Base-by-base conservation (phyloP, 768 basidiomycete species). In the Gautieria morchelliformis region DNA sequence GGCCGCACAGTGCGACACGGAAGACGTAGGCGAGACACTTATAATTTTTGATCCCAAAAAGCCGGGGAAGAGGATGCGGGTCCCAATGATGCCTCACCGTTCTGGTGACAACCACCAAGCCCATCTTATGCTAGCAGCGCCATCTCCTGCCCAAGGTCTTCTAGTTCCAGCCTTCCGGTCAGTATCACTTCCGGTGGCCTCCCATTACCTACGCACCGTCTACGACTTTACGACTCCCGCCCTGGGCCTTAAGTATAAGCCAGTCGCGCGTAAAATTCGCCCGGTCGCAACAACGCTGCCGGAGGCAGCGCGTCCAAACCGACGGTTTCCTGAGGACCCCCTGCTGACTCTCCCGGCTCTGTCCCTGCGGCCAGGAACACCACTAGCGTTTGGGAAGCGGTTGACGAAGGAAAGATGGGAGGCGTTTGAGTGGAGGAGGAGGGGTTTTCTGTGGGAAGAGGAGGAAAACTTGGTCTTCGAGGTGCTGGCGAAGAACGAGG, bases 391-490 rank as follows among this genome's bases (percentile, higher is more conserved):
- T 45, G 61, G 57, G 4, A 52, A 40, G 0, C 59, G 60, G 7
- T 59, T 65, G 35, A 66, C 61, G 7, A 22, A 46, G 11, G 66
- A 68, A 22, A 56, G 64, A 0, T 51, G 42, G 27, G 58, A 53
- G 0, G 50, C 22, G 0, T 24, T 66, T 27, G 59, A 64, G 15
- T 35, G 62, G 5, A 19, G 41, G 14, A 58, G 60, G 14, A 41
- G 22, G 3, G 53, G 47, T 0, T 76, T 75, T 53, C 64, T 78
- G 0, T 67, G 54, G 63, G 61, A 63, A 0, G 69, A 70, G 24
- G 73, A 75, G 47, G 57, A 59, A 3, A 63, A 63, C 6, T 58
- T 76, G 4, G 30, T 70, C 0, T 66, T 73, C 27, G 63, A 72
- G n/a, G 48, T 74, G 2, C 62, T 77, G 57, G 60, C 51, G 20